These are phyloP conservation scores for Metschnikowia drakensbergensis DNA, from an alignment of 805 yeast genomes.

Conservation along the genomic window DNA sequence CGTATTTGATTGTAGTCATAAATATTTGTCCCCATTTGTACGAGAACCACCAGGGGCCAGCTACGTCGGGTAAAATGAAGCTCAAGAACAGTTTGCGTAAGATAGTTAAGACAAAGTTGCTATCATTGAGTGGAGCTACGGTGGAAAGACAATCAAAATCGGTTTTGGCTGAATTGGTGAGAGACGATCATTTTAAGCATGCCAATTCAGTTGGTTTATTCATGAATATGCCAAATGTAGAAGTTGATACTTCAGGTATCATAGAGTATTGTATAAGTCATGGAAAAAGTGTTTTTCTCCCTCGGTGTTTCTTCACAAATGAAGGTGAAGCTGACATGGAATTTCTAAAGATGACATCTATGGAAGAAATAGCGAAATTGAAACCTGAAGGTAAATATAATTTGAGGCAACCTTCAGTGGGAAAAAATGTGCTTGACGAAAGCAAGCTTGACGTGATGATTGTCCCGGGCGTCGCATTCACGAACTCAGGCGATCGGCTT, in stretches of 20 bases:
- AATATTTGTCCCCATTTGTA: neutral
- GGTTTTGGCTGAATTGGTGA: slow-evolving; percentile 20
- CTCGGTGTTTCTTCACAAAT: slow-evolving; percentile 42
- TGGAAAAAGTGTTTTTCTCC: slow-evolving; percentile 54
- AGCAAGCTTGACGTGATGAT: slow-evolving; percentile 61
- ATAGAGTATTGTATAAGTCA: slow-evolving; percentile 49
- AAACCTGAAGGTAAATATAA: slow-evolving; percentile 66
- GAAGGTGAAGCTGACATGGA: slow-evolving; percentile 42
- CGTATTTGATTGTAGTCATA: neutral
- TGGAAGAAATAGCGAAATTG: slow-evolving; percentile 43
- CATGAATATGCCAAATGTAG: slow-evolving; percentile 73
- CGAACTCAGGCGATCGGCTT: slow-evolving; percentile 48
- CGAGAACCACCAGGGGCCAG: neutral
- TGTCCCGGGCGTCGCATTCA: slow-evolving; percentile 85
- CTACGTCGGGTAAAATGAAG: neutral
- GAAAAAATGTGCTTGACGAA: slow-evolving; percentile 25
- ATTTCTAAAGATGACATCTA: slow-evolving; percentile 49
- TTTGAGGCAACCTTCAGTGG: slow-evolving; percentile 60
- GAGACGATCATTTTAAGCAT: slow-evolving; percentile 33
- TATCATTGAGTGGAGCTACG: slow-evolving; percentile 14
- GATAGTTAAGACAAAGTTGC: slow-evolving; percentile 22
- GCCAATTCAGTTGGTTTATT: slow-evolving; percentile 60
- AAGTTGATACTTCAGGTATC: slow-evolving; percentile 57
- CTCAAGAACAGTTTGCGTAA: slow-evolving; percentile 27
- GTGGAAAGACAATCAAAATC: slow-evolving; percentile 24